A percentile compares a stretch with the other conserved stretches of the same genome.
Conservation (phyloP, 83 land plant species). For the Thuja plicata region DNA sequence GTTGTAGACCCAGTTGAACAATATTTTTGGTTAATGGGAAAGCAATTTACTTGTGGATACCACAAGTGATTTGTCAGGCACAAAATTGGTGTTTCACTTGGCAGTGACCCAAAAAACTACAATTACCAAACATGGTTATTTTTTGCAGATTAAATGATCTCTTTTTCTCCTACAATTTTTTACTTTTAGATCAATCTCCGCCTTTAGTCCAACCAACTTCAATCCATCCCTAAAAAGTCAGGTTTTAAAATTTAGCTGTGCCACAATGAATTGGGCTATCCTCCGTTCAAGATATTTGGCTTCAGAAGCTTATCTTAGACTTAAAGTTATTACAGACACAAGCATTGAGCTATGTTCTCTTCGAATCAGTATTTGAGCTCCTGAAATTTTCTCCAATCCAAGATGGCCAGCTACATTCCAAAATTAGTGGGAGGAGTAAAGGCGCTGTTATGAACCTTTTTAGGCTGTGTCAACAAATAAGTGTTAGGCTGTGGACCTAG, state of each 20-base stretch:
- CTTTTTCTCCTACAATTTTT: not conserved
- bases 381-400: not conserved
- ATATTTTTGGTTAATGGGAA: too few species aligned
- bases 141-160: not conserved
- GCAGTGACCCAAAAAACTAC: too few species aligned
- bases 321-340: not conserved
- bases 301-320: not conserved
- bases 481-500: too few species aligned
- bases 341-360: not conserved
- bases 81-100: too few species aligned
- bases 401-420: not conserved
- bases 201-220: not conserved
- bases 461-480: too few species aligned
- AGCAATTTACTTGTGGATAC: too few species aligned
- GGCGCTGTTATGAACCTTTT: not conserved
- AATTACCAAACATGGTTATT: not conserved
- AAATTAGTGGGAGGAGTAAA: not conserved
- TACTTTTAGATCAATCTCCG: too few species aligned
- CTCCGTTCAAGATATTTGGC: not conserved
- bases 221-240: not conserved
- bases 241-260: not conserved
- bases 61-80: too few species aligned
- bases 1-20: too few species aligned
- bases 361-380: not conserved
- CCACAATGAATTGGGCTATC: not conserved